Percentiles rank a stretch among this genome's conserved stretches.
phyloP scores from a whole-genome alignment of 768 basidiomycete genomes.

The Macrocybe gigantea region DNA sequence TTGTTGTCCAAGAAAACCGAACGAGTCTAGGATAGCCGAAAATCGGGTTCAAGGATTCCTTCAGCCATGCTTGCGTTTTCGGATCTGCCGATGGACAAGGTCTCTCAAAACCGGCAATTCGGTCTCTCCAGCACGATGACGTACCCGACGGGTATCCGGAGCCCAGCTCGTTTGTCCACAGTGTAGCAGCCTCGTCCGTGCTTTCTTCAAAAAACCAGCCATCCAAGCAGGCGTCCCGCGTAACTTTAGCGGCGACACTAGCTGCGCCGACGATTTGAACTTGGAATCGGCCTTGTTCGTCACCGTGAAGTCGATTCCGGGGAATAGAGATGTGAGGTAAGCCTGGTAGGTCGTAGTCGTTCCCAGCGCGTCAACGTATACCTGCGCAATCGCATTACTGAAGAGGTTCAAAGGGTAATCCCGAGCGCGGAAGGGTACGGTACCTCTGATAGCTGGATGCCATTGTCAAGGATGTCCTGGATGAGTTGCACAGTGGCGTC shows the following conservation, averaged over 20 bases:
- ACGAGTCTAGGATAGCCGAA: conserved; percentile 91
- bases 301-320: conserved; percentile 83
- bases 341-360: conserved; percentile 80
- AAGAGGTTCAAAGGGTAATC: too few species aligned
- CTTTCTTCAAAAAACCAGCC: conserved; percentile 78
- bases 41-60: conserved; percentile 67
- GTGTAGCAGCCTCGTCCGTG: conserved; percentile 13
- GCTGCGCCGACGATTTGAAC: conserved; percentile 96
- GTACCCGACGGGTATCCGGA: conserved; percentile 90
- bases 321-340: conserved; percentile 77
- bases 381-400: conserved; percentile 33
- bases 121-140: not conserved
- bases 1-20: conserved; percentile 94
- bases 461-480: conserved; percentile 73
- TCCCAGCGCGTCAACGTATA: conserved; percentile 94
- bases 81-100: conserved; percentile 55
- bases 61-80: conserved; percentile 86
- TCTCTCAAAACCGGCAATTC: not conserved
- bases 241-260: conserved; percentile 97
- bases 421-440: conserved; percentile 2
- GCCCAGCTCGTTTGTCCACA: conserved; percentile 43
- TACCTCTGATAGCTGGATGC: conserved; percentile 77
- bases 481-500: conserved; percentile 90
- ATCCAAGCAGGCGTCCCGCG: conserved; percentile 85
- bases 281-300: conserved; percentile 91